Base-by-base conservation (phyloP, 2,329 filamentous ascomycete species). In the Clonostachys solani region DNA sequence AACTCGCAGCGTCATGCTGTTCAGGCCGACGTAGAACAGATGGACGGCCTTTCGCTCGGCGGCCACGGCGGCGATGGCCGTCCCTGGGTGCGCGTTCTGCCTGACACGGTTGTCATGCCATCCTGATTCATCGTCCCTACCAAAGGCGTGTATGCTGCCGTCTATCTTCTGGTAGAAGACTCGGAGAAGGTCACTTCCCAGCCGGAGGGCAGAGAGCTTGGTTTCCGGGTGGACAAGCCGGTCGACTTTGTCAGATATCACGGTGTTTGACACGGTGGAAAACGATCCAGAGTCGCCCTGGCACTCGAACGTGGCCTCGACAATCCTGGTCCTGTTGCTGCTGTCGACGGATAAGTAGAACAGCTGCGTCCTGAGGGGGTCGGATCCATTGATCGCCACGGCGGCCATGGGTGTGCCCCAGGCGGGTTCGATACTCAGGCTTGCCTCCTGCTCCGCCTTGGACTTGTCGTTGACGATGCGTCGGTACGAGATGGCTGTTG, bases 351-450 rank as follows among this genome's bases (percentile, higher is more conserved):
- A 49, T 13, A 56, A 42, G 37, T 56, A 56, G 42, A 49, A 56
- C 9, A 56, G 44, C 17, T 48, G 45, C 5, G 49, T 49, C 8
- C 33, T 46, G 19, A 50, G 46, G 5, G 37, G n/a, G 15, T 48
- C 42, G 19, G 51, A 42, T 5, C 37, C 47, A 38, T 45, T 40
- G 4, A 43, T 23, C n/a, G 51, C 38, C 12, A 47, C 44, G 7
- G 52, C 51, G 3, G 55, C 54, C 15, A 57, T 43, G 12, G 55
- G 50, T 6, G 52, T 50, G 5, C 55, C 55, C 18, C 47, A 52
- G 40, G 47, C 51, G 15, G 55, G 55, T 36, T 50, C 48, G 19
- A 57, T 52, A 3, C 49, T 49, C 2, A 56, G 44, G n/a, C 46
- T 42, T 12, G 56, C 36, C 10, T 49, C 50, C 40, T 50, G 43